Evolutionary conservation across 768 basidiomycete genomes (phyloP).

Genomic region (Lepiota subincarnata): DNA sequence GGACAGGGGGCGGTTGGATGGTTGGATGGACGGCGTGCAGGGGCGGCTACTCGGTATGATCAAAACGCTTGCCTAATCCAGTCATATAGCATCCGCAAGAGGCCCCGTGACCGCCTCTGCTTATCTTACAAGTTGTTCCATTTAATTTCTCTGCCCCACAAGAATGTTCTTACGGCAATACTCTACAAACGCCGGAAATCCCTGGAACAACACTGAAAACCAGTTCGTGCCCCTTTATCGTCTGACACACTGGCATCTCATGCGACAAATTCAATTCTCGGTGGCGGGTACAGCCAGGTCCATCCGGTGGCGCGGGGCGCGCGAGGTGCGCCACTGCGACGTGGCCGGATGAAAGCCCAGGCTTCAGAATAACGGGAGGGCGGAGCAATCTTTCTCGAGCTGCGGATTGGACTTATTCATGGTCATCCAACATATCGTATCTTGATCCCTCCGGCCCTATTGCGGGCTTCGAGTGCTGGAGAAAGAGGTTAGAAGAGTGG

Average conservation of each 20-base stretch:
- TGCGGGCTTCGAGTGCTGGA: conserved; percentile 66
- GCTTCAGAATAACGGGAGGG: conserved; percentile 1
- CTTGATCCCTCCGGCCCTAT: conserved; percentile 65
- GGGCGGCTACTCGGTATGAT: background rate
- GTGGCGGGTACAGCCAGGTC: background rate
- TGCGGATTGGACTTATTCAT: background rate
- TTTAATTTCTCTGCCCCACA: background rate
- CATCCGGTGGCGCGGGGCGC: background rate
- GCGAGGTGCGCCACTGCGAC: background rate
- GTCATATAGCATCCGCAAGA: conserved; percentile 1
- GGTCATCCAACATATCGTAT: conserved; percentile 70
- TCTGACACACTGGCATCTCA: background rate
- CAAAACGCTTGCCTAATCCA: conserved; percentile 6
- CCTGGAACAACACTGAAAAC: background rate
- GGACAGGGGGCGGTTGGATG: background rate
- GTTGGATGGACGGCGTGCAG: conserved; percentile 3
- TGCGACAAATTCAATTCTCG: background rate
- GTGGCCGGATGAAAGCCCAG: conserved; percentile 2
- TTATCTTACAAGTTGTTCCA: background rate
- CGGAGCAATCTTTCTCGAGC: background rate
- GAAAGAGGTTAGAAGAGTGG: background rate
- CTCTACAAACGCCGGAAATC: background rate
- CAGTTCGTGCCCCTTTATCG: background rate
- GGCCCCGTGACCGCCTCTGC: background rate
- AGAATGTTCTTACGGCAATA: background rate